A percentile compares a stretch with the other conserved stretches of the same genome.
Conservation (phyloP, 768 basidiomycete genomes). For the Sarcodon aspratus region DNA sequence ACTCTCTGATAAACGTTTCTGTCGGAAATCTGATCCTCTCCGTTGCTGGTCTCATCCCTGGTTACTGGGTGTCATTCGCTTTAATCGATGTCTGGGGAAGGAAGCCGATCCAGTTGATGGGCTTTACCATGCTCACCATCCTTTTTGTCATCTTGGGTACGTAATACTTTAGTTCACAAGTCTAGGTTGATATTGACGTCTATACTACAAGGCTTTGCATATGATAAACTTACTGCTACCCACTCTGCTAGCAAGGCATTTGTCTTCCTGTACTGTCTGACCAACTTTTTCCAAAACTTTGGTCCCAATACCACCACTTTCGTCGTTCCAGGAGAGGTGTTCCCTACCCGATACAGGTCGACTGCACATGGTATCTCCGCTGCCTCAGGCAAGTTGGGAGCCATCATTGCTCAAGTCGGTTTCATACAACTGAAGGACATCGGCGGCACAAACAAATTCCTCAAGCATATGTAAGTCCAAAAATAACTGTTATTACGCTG, state of each 20-base stretch:
- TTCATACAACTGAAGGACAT: slow-evolving; percentile 62
- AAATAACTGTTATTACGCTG: slow-evolving; percentile 1
- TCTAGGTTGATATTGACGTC: background rate
- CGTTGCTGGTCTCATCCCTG: slow-evolving; percentile 72
- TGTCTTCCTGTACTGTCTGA: slow-evolving; percentile 77
- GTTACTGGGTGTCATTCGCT: slow-evolving; percentile 56
- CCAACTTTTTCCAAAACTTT: slow-evolving; percentile 88
- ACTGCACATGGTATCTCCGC: slow-evolving; percentile 81
- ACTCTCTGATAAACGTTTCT: slow-evolving; percentile 57
- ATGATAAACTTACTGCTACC: slow-evolving; percentile 40
- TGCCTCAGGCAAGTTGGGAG: slow-evolving; percentile 75
- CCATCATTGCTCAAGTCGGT: slow-evolving; percentile 71
- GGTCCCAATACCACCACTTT: slow-evolving; percentile 78
- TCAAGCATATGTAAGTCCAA: slow-evolving; percentile 54
- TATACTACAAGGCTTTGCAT: slow-evolving; percentile 45
- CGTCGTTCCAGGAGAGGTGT: slow-evolving; percentile 70
- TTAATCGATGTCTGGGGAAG: slow-evolving; percentile 74
- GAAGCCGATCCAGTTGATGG: slow-evolving; percentile 74
- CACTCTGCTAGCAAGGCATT: slow-evolving; percentile 40
- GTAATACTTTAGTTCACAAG: slow-evolving; percentile 8
- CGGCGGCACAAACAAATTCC: slow-evolving; percentile 47
- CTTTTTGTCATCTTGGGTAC: slow-evolving; percentile 62
- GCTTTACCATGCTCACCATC: slow-evolving; percentile 55
- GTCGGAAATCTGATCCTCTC: slow-evolving; percentile 72
- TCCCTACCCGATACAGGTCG: slow-evolving; percentile 84